Base-by-base conservation (phyloP, 192 early-diverging fungal genomes). In the Pilaira anomala region DNA sequence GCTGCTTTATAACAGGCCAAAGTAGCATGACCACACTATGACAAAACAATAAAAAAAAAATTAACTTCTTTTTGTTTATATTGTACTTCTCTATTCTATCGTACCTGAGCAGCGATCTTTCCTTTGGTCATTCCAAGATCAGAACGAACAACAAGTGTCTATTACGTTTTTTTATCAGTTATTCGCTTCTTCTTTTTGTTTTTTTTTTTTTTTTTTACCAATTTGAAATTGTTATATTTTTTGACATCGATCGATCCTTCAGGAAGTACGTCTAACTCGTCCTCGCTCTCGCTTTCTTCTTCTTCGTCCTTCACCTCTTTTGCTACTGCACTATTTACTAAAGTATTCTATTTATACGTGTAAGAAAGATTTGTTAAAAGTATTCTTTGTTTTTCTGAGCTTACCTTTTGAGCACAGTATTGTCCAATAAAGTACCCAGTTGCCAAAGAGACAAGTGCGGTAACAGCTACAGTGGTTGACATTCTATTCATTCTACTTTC, bases 121-220 rank as follows among this genome's bases (percentile, higher is more conserved):
- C 96, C 96, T 69, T 96, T 96, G 19, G 80, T 83, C 96, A 98
- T 98, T 30, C 85, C 89, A 25, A 98, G 76, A 70, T 98, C 96
- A 1, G 85, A 91, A 22, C 94, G 85, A 7, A 98, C 80, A 3
- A 94, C 74, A 11, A 96, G 83, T 7, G 60, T 58, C 63, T 65
- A 40, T 12, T 11, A 3, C n/a, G 36, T 9, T n/a, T 18, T 40
- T 11, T 52, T 25, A 52, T 7, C 9, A 13, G 2, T 52, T 14
- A 22, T 22, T 52, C 13, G 7, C 28, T 53, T 18, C 8, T 19
- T 21, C 1, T 12, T 22, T 25, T 7, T 9, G 14, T n/a, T 16
- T 4, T 2, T 3, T 52, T 16, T 12, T 40, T 2, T 21, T 13
- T 9, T 46, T 19, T 2, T n/a, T 65, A 65, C 63, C 67, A 68